Percentiles rank a stretch among this genome's conserved stretches.
phyloP scores from a whole-genome alignment of 169 alveolate genomes.

The Eimeria falciformis region DNA sequence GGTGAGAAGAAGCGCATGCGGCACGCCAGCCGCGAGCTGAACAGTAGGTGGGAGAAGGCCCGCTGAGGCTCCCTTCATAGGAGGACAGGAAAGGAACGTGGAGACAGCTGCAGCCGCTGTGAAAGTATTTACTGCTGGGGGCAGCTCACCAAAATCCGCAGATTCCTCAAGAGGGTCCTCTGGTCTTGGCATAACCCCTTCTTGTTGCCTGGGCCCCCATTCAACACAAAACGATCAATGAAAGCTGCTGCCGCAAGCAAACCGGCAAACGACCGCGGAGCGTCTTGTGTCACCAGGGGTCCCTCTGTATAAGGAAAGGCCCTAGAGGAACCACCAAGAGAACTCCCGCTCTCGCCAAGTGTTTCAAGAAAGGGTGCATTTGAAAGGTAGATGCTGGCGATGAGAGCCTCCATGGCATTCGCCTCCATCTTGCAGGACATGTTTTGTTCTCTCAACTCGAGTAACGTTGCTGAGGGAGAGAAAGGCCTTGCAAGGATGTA shows the following conservation, averaged over 20 bases:
- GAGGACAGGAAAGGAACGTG: background rate
- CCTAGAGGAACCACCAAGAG: background rate
- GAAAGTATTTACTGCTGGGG: background rate
- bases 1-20: background rate
- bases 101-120: background rate
- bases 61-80: background rate
- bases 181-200: background rate
- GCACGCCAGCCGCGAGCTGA: slow-evolving; percentile 28
- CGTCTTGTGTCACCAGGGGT: background rate
- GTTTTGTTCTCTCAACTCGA: background rate
- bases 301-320: background rate
- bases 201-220: background rate
- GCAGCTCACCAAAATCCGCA: background rate
- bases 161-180: background rate
- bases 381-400: slow-evolving; percentile 47
- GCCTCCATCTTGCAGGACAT: slow-evolving; percentile 56
- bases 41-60: no score
- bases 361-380: background rate
- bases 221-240: background rate
- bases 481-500: slow-evolving; percentile 11
- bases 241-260: slow-evolving; percentile 3
- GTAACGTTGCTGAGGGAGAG: background rate
- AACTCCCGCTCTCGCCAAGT: no score
- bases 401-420: slow-evolving; percentile 57
- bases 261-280: background rate